Base-by-base conservation (phyloP, 768 basidiomycete genomes). In the Fomitopsis serialis region DNA sequence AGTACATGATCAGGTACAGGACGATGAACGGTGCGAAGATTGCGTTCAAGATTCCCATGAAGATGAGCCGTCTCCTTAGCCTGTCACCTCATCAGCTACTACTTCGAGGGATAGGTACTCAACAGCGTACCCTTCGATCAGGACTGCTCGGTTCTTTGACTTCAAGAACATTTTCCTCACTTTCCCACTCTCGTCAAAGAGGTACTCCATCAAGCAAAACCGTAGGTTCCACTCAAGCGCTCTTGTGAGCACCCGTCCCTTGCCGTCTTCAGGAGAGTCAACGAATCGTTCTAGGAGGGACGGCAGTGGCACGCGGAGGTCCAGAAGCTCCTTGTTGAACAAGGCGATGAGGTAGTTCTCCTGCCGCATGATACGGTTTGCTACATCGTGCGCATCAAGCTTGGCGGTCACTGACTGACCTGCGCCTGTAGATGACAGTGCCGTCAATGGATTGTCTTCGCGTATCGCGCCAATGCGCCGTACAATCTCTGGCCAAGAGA, bases 311-410 rank as follows among this genome's bases (percentile, higher is more conserved):
- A 93, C 79, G 9, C 85, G 83, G 21, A 98, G 76, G 70, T 99
- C 90, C 48, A 99, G 76, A 4, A 98, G 70, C 58, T 97, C 93
- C 67, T 98, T 98, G 73, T 98, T 99, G 70, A 99, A 97, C 19
- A 99, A 70, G 0, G 97, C 94, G 54, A 98, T 97, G 48, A 99
- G 79, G 66, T 98, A 99, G 70, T 99, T 99, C 66, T 98, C 97
- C 67, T 98, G 92, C 29, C 97, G 82, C 83, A 99, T 81, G 62
- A 99, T 98, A 48, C 97, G 87, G 66, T 98, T 98, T 3, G 96
- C 96, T 50, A 98, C 84, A 69, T 98, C 96, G 66, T 99, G 97
- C 2, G 96, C 97, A 61, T 99, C 97, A 7, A 99, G 81, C 66
- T 91, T 91, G 45, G 92, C 90, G 1, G 82, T 85, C 10, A 85